Conservation (phyloP, 352 stramenopile genomes). For the Saprolegnia parasitica region DNA sequence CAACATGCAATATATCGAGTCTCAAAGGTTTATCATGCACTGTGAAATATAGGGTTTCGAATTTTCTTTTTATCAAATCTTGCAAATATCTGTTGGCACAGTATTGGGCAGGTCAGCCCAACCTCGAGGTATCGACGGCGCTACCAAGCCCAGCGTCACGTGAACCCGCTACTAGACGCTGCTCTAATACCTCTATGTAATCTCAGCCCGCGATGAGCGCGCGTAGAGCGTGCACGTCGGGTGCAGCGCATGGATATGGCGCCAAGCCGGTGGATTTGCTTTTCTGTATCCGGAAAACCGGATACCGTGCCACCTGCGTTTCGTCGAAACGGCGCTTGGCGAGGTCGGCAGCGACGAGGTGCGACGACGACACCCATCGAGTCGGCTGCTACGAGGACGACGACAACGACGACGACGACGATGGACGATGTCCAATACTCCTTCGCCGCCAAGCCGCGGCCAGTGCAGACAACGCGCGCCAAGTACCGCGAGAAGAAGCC, state of each 20-base stretch:
- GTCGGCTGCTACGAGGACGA: not conserved
- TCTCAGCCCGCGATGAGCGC: too few relatives aligned
- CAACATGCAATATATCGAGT: not conserved
- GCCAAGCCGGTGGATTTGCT: too few relatives aligned
- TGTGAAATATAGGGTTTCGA: not conserved
- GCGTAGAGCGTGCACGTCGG: too few relatives aligned
- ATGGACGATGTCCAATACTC: slow-evolving; percentile 66
- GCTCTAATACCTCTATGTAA: too few relatives aligned
- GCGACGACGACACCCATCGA: too few relatives aligned
- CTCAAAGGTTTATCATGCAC: not conserved
- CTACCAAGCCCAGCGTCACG: too few relatives aligned
- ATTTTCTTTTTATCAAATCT: too few relatives aligned
- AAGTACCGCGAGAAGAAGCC: slow-evolving; percentile 38
- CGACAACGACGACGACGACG: not conserved
- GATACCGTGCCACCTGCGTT: slow-evolving; percentile 11
- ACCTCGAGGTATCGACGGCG: too few relatives aligned
- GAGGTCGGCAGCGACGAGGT: not conserved
- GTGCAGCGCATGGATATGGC: too few relatives aligned
- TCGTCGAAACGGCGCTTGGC: not conserved
- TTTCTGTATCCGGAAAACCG: not conserved
- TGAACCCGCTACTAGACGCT: too few relatives aligned
- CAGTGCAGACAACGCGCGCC: slow-evolving; percentile 57
- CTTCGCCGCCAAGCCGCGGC: slow-evolving; percentile 66
- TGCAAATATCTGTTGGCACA: too few relatives aligned
- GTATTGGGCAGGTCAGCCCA: too few relatives aligned